Conservation (phyloP, 2,329 filamentous ascomycete species). For the Botrytis paeoniae region DNA sequence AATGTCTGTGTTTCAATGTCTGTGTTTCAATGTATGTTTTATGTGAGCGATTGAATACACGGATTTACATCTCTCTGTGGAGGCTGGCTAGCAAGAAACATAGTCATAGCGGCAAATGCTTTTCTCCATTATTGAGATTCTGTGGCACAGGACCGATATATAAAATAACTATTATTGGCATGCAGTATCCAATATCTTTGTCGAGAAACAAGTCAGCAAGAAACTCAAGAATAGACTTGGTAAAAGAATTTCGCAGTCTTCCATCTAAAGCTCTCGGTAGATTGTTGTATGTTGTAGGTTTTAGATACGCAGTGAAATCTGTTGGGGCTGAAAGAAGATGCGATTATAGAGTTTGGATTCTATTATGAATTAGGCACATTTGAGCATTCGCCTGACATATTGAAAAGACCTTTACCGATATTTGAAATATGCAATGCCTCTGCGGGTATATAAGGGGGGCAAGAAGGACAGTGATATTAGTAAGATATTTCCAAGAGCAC, state of each 20-base stretch:
- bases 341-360: background rate
- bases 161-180: background rate
- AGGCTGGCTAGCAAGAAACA: background rate
- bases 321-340: background rate
- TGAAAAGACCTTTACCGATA: background rate
- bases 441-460: background rate
- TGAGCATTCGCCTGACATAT: background rate
- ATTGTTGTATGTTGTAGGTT: background rate
- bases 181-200: background rate
- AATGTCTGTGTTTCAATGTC: background rate
- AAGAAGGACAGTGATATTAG: background rate
- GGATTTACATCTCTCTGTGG: background rate
- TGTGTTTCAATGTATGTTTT: background rate
- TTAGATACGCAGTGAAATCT: background rate
- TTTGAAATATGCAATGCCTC: background rate
- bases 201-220: background rate
- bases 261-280: background rate
- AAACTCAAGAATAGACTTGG: background rate
- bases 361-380: background rate
- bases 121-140: background rate
- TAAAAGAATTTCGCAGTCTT: background rate
- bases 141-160: background rate
- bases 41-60: background rate
- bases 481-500: background rate
- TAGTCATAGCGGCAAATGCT: background rate